These are phyloP conservation scores for Fusarium avenaceum DNA, from an alignment of 2,329 filamentous ascomycete species.

Conservation along the genomic window DNA sequence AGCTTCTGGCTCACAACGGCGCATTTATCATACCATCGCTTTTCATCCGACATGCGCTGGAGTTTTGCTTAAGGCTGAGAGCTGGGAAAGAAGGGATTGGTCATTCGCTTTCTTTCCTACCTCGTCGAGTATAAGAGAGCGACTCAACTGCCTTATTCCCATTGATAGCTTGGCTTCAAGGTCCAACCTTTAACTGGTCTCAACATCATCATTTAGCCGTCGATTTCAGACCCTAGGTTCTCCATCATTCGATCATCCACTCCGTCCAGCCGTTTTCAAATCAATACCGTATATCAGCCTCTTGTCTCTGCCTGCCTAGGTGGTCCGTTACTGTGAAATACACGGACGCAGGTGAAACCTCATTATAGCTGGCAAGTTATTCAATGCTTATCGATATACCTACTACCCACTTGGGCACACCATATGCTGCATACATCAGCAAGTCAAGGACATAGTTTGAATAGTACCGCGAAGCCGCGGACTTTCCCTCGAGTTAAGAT, in stretches of 20 bases:
- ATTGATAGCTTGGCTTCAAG: too few species aligned
- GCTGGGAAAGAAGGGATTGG: constrained; percentile 22
- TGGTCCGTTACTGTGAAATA: too few species aligned
- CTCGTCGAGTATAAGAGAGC: background rate
- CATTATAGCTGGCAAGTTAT: background rate
- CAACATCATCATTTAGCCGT: background rate
- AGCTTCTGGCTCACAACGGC: background rate
- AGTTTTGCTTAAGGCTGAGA: constrained; percentile 1
- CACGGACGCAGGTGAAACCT: background rate
- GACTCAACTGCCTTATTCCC: background rate
- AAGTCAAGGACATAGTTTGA: background rate
- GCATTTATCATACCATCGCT: background rate
- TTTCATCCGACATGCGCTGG: constrained; percentile 10
- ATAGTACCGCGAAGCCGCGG: background rate
- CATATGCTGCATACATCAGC: background rate
- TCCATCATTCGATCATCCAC: background rate
- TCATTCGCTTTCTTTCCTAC: background rate
- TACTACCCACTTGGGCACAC: background rate
- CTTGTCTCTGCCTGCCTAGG: background rate
- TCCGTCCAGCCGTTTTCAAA: background rate
- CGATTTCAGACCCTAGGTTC: background rate
- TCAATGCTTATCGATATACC: background rate
- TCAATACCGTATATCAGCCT: background rate
- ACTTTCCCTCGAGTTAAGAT: background rate
- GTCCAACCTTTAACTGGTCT: too few species aligned